These are phyloP conservation scores for Penicillium cosmopolitanum DNA, from an alignment of 495 filamentous ascomycete species.

Conservation along the genomic window DNA sequence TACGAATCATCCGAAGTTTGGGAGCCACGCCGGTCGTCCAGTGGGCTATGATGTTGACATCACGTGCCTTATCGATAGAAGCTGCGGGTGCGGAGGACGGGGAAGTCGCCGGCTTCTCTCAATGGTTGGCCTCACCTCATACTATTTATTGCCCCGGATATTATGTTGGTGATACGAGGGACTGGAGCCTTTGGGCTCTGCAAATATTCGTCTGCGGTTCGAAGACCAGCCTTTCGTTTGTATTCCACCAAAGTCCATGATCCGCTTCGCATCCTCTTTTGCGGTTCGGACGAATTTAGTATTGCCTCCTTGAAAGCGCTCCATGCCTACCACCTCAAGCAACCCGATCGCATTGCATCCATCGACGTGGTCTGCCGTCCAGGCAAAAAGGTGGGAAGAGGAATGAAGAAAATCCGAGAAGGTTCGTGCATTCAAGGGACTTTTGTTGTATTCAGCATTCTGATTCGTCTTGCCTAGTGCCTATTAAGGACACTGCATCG, in stretches of 20 bases:
- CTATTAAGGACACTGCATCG: constrained; percentile 68
- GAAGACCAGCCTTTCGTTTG: constrained; percentile 23
- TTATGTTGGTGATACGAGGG: constrained; percentile 34
- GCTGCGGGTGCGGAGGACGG: background rate
- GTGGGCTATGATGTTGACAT: constrained; percentile 38
- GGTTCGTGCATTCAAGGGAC: constrained; percentile 44
- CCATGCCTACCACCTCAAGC: constrained; percentile 56
- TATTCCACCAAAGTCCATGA: constrained; percentile 47
- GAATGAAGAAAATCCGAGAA: constrained; percentile 69
- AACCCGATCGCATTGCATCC: constrained; percentile 65
- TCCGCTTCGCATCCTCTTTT: constrained; percentile 90
- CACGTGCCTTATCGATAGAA: constrained; percentile 47
- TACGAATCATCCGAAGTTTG: constrained; percentile 2
- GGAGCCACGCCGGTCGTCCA: constrained; percentile 11
- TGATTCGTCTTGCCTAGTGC: constrained; percentile 57
- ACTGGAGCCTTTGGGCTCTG: constrained; percentile 29
- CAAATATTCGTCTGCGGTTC: constrained; percentile 13
- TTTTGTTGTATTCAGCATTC: constrained; percentile 12
- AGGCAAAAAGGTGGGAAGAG: constrained; percentile 74
- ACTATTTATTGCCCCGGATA: constrained; percentile 10
- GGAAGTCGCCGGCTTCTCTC: too few species aligned
- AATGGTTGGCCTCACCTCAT: background rate
- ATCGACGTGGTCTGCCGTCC: constrained; percentile 88
- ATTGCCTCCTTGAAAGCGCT: constrained; percentile 76
- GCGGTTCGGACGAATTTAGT: constrained; percentile 92